Evolutionary conservation across 768 basidiomycete genomes (phyloP).

Genomic region (Pleurotus cornucopiae): DNA sequence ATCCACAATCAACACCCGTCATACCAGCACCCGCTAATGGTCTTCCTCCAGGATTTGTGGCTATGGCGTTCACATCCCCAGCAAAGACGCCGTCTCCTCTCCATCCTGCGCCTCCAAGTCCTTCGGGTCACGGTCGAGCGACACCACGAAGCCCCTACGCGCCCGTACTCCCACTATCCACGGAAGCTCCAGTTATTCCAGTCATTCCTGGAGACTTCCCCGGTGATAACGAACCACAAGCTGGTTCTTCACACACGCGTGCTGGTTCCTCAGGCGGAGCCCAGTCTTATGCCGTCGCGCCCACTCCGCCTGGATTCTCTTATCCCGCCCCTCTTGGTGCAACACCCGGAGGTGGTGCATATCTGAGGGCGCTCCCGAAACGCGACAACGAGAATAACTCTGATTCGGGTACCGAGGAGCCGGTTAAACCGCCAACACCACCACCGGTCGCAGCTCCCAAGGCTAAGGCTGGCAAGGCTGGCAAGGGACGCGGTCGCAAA

Average conservation of each 20-base stretch:
- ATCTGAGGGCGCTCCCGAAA: not conserved
- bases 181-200: conserved; percentile 1
- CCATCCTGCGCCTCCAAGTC: not conserved
- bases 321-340: conserved; percentile 3
- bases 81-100: not conserved
- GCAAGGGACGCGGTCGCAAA: no score
- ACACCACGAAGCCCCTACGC: not conserved
- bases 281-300: not conserved
- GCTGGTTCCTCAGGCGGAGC: not conserved
- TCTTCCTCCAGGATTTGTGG: conserved; percentile 1
- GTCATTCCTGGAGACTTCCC: not conserved
- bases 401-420: not conserved
- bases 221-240: not conserved
- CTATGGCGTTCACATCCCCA: not conserved
- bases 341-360: not conserved
- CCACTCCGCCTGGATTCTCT: conserved; percentile 3
- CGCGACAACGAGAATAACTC: not conserved
- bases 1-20: conserved; percentile 1
- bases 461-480: no score
- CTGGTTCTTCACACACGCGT: not conserved
- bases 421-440: not conserved
- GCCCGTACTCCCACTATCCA: not conserved
- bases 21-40: not conserved
- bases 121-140: not conserved
- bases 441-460: no score